A percentile compares a stretch with the other conserved stretches of the same genome.
Evolutionary conservation across 371 early-diverging fungal genomes (phyloP).

Genomic region (Fennellomyces sp.): DNA sequence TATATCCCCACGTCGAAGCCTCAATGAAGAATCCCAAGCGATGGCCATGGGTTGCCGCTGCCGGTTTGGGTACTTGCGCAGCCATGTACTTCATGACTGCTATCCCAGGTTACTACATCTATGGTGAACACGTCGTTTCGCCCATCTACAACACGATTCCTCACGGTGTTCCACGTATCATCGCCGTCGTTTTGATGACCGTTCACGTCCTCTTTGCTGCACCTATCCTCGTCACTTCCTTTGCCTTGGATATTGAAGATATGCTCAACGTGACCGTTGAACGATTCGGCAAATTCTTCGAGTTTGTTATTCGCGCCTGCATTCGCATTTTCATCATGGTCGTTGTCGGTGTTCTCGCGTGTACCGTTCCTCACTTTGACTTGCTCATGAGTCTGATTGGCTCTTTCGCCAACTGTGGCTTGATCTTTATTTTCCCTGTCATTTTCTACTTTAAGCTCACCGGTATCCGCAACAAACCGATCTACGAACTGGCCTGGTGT

Average conservation of each 20-base stretch:
- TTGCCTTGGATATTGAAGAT: conserved; percentile 74
- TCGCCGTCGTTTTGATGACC: conserved; percentile 78
- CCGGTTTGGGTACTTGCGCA: conserved; percentile 73
- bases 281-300: conserved; percentile 48
- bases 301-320: conserved; percentile 58
- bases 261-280: conserved; percentile 61
- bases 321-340: conserved; percentile 55
- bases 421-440: conserved; percentile 86
- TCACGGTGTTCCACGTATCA: conserved; percentile 57
- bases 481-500: conserved; percentile 62
- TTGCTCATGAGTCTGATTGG: conserved; percentile 85
- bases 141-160: conserved; percentile 82
- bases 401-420: conserved; percentile 74
- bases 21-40: conserved; percentile 79
- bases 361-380: conserved; percentile 78
- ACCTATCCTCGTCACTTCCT: conserved; percentile 81
- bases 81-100: conserved; percentile 79
- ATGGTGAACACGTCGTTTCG: conserved; percentile 67
- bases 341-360: conserved; percentile 57
- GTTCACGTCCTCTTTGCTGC: conserved; percentile 84
- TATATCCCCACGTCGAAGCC: conserved; percentile 85
- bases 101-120: conserved; percentile 80
- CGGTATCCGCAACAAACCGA: conserved; percentile 61
- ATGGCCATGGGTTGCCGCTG: conserved; percentile 73
- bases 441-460: conserved; percentile 79